Conservation (phyloP, 2,329 filamentous ascomycete species). For the Cercospora nicotianae region DNA sequence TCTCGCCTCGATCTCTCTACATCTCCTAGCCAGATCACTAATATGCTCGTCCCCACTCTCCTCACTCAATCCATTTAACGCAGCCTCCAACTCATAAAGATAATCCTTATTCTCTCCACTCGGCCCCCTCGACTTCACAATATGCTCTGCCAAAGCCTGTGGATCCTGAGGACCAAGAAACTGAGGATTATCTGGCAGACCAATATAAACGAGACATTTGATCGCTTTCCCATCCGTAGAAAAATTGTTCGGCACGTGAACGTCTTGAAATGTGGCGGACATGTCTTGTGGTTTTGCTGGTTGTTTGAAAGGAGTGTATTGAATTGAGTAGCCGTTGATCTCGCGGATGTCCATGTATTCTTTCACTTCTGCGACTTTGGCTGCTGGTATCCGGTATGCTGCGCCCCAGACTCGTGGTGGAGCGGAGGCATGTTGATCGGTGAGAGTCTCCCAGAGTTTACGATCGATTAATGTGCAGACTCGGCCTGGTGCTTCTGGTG, state of each 20-base stretch:
- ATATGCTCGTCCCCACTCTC: constrained; percentile 84
- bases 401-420: constrained; percentile 81
- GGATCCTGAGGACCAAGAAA: constrained; percentile 84
- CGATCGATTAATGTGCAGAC: constrained; percentile 91
- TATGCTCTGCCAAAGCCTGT: constrained; percentile 74
- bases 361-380: constrained; percentile 74
- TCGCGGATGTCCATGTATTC: constrained; percentile 89
- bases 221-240: constrained; percentile 39
- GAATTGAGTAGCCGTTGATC: constrained; percentile 95
- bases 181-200: constrained; percentile 87
- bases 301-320: constrained; percentile 72
- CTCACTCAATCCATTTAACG: constrained; percentile 68
- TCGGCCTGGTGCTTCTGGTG: constrained; percentile 79
- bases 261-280: constrained; percentile 47
- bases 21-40: constrained; percentile 72
- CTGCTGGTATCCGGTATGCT: constrained; percentile 75
- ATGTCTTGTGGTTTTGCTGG: constrained; percentile 50
- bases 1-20: constrained; percentile 61
- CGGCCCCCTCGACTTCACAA: constrained; percentile 72
- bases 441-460: constrained; percentile 75
- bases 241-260: constrained; percentile 37
- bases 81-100: constrained; percentile 74
- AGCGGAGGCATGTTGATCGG: constrained; percentile 62
- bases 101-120: constrained; percentile 92
- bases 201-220: constrained; percentile 82